phyloP scores from a whole-genome alignment of 192 early-diverging fungal genomes.

The Linnemannia elongata region DNA sequence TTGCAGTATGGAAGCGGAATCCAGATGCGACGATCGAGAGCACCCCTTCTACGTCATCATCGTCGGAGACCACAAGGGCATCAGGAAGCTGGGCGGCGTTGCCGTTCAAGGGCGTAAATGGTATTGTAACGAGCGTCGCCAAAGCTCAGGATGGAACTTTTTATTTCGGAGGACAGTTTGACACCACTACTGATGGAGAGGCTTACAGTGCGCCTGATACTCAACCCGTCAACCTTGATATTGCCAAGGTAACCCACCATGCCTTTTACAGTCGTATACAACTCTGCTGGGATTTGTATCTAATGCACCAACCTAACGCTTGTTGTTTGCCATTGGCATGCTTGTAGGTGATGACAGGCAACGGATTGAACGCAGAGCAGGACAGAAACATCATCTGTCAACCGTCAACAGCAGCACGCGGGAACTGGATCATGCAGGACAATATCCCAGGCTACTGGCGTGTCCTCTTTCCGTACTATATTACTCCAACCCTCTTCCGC shows the following conservation, averaged over 20 bases:
- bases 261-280: too few species aligned
- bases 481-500: constrained; percentile 75
- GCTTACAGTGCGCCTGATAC: constrained; percentile 35
- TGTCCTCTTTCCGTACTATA: constrained; percentile 65
- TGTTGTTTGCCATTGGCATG: too few species aligned
- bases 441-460: constrained; percentile 78
- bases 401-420: constrained; percentile 12
- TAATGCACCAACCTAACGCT: too few species aligned
- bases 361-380: constrained; percentile 19
- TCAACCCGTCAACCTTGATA: constrained; percentile 55
- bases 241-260: constrained; percentile 16
- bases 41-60: neutral
- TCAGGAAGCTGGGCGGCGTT: constrained; percentile 64
- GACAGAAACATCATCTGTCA: constrained; percentile 65
- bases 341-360: constrained; percentile 31
- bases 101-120: constrained; percentile 79
- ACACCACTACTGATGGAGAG: constrained; percentile 73
- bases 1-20: constrained; percentile 43
- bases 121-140: constrained; percentile 72
- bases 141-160: constrained; percentile 62
- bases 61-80: neutral
- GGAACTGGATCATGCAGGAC: constrained; percentile 80
- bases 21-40: neutral
- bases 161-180: constrained; percentile 79
- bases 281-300: too few species aligned